These are phyloP conservation scores for Leptographium lundbergii DNA, from an alignment of 2,329 filamentous ascomycete species.

Conservation along the genomic window DNA sequence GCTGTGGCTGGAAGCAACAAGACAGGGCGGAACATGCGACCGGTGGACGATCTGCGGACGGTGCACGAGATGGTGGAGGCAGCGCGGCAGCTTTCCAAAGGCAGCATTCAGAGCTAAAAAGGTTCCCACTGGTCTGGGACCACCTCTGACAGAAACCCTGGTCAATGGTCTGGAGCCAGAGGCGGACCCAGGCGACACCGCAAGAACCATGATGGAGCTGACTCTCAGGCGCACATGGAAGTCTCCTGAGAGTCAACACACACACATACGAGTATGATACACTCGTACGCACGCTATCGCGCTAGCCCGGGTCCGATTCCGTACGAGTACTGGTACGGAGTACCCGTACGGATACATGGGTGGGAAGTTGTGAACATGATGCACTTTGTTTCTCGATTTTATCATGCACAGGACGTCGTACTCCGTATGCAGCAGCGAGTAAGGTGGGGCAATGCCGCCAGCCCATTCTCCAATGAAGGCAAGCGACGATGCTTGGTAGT, in stretches of 20 bases:
- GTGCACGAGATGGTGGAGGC: slow-evolving; percentile 1
- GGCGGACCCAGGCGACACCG: background rate
- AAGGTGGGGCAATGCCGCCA: no score
- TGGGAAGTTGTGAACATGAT: no score
- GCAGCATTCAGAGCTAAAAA: background rate
- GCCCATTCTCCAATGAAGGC: no score
- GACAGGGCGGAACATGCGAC: background rate
- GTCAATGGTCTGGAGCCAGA: slow-evolving; percentile 1
- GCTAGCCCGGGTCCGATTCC: no score
- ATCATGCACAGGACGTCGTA: no score
- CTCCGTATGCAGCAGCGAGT: no score
- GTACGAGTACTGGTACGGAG: background rate
- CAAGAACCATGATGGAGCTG: background rate
- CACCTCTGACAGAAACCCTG: background rate
- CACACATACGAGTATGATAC: background rate
- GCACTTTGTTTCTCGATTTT: no score
- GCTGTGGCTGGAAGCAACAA: no score
- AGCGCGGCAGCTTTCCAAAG: background rate
- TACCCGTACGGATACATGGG: no score
- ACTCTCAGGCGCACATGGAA: no score
- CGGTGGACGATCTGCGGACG: slow-evolving; percentile 5
- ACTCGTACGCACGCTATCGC: no score
- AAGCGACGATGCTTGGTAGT: no score
- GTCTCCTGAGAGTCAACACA: background rate
- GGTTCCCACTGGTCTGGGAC: background rate